Evolutionary conservation across 805 yeast species (phyloP).

Genomic region (Pichia occidentalis): DNA sequence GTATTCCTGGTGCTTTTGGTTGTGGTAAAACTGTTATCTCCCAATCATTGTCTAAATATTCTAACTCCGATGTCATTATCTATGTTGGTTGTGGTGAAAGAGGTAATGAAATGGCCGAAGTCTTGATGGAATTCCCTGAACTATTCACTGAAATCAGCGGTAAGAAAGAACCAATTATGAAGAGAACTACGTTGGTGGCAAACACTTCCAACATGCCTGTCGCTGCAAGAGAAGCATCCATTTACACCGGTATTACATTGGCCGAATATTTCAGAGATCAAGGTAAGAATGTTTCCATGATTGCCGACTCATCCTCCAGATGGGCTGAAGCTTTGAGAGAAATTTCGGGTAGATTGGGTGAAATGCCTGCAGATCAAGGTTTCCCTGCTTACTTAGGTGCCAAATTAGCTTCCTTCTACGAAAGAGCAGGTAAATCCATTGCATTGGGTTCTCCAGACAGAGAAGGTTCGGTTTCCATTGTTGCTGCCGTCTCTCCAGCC

Average conservation of each 20-base stretch:
- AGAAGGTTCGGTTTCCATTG: slow-evolving; percentile 96
- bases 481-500: slow-evolving; percentile 99
- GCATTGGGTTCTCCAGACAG: slow-evolving; percentile 97
- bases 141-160: slow-evolving; percentile 86
- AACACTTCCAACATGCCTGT: slow-evolving; percentile 99
- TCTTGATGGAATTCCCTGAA: slow-evolving; percentile 99
- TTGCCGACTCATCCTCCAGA: slow-evolving; percentile 99
- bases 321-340: slow-evolving; percentile 99
- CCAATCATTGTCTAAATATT: slow-evolving; percentile 81
- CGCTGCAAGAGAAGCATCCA: slow-evolving; percentile 99
- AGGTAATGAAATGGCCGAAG: slow-evolving; percentile 99
- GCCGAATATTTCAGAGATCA: slow-evolving; percentile 99
- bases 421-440: slow-evolving; percentile 96
- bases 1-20: slow-evolving; percentile 99
- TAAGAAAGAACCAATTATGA: slow-evolving; percentile 97
- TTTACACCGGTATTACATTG: slow-evolving; percentile 96
- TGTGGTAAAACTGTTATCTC: slow-evolving; percentile 65
- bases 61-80: slow-evolving; percentile 94
- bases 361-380: slow-evolving; percentile 99
- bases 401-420: slow-evolving; percentile 96
- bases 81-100: slow-evolving; percentile 95
- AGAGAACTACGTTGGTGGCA: slow-evolving; percentile 97
- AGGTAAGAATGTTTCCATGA: slow-evolving; percentile 98
- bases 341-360: slow-evolving; percentile 99
- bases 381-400: slow-evolving; percentile 99